Base-by-base conservation (phyloP, 78 protist species). In the Isochrysis galbana region DNA sequence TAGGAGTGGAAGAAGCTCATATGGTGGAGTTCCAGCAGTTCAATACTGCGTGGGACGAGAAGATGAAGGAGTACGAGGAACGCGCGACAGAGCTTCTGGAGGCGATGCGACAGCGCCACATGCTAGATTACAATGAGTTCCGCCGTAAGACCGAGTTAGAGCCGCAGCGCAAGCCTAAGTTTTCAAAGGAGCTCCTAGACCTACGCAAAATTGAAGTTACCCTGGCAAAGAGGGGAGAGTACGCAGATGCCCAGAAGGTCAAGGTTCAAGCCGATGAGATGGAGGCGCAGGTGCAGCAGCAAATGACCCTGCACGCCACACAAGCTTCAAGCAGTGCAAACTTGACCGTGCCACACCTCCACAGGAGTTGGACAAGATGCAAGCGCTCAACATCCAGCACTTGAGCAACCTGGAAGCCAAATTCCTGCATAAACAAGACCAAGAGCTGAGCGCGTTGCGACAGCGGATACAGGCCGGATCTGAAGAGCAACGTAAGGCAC, bases 1-100 rank as follows among this genome's bases (percentile, higher is more conserved):
- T 32, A 32, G 84, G 84, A 25, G 45, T 74, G 29, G 84, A 74
- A 26, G 84, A 74, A 45, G 84, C 84, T 41, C 84, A 74, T 45
- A 74, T 74, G 84, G 5, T 74, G 46, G 84, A 74, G 84, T 10
- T 32, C 17, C 10, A 23, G 84, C 34, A 74, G 84, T 74, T 74
- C 84, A 74, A 74, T 45, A 5, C 84, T 21, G 25, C 25, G 84
- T 74, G 84, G 84, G 10, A 10, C 19, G 26, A 29, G 47, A 74
- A 74, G 34, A 74, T 74, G 84, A 10, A 1, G 29, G 84, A 74
- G 17, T 74, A 23, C 84, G 84, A 74, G 41, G 34, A 32, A 26
- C 84, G 36, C 34, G 84, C 84, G 84, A 10, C 2, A 26, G 84
- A 74, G 17, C 2, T 74, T 19, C 17, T 23, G 29, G 84, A 74